A percentile compares a stretch with the other conserved stretches of the same genome.
phyloP scores from a whole-genome alignment of 148 eudicot species.

The Chenopodium album region DNA sequence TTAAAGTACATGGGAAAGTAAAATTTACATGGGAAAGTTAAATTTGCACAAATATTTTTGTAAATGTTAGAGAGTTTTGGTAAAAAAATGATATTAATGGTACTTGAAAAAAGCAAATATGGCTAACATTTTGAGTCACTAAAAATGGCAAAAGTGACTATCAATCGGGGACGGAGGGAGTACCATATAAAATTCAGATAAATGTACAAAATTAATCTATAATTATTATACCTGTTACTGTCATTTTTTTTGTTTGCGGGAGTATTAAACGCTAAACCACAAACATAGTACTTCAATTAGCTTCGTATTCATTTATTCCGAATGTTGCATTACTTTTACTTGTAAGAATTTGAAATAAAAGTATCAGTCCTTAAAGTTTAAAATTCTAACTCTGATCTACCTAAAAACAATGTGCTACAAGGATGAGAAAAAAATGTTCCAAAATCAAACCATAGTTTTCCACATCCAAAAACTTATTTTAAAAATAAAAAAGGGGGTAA shows the following conservation, averaged over 20 bases:
- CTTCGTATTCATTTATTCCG: too few relatives aligned
- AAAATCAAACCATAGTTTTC: not conserved
- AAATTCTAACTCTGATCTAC: not conserved
- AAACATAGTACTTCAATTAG: not conserved
- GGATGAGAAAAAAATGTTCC: not conserved
- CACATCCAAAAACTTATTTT: not conserved
- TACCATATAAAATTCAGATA: not conserved
- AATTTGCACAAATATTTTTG: too few relatives aligned
- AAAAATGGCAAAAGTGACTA: too few relatives aligned
- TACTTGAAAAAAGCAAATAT: too few relatives aligned
- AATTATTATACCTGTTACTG: not conserved
- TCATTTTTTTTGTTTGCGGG: not conserved
- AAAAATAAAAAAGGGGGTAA: not conserved
- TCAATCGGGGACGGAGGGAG: too few relatives aligned
- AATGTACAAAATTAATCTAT: not conserved
- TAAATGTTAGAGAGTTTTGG: too few relatives aligned
- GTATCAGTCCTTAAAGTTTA: not conserved
- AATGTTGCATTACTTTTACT: too few relatives aligned
- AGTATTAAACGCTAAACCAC: not conserved
- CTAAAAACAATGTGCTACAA: not conserved
- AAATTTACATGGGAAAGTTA: too few relatives aligned
- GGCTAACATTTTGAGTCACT: too few relatives aligned
- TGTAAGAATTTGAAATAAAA: not conserved
- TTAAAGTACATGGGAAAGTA: too few relatives aligned
- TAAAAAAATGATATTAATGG: too few relatives aligned